These are phyloP conservation scores for Lentinula raphanica DNA, from an alignment of 768 basidiomycete species.

Conservation along the genomic window DNA sequence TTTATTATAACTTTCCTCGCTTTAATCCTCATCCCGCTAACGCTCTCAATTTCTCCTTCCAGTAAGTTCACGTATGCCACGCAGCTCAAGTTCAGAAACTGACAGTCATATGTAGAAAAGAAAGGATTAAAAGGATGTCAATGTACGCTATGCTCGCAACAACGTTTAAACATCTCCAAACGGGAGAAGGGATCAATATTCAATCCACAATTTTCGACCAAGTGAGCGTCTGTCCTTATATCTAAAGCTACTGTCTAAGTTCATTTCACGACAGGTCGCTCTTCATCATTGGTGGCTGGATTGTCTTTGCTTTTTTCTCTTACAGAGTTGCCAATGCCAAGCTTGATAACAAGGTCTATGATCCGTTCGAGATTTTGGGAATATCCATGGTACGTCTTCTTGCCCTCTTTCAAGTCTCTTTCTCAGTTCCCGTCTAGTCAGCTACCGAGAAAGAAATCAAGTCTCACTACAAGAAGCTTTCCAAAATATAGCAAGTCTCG, in stretches of 20 bases:
- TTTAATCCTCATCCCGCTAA: conserved; percentile 75
- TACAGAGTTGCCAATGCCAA: conserved; percentile 57
- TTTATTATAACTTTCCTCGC: conserved; percentile 88
- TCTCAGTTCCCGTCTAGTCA: not conserved
- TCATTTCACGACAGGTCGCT: conserved; percentile 39
- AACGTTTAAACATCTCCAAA: conserved; percentile 40
- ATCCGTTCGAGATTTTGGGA: conserved; percentile 93
- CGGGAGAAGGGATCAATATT: conserved; percentile 42
- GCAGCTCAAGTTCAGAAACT: conserved; percentile 3
- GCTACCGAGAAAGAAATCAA: conserved; percentile 88
- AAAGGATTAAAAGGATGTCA: conserved; percentile 46
- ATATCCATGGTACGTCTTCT: conserved; percentile 55
- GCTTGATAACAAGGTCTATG: conserved; percentile 69
- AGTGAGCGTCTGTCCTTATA: conserved; percentile 31
- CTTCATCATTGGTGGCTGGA: conserved; percentile 70
- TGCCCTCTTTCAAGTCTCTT: not conserved
- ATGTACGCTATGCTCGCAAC: conserved; percentile 57
- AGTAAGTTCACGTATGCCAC: conserved; percentile 33
- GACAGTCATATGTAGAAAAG: conserved; percentile 24
- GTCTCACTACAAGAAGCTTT: conserved; percentile 89
- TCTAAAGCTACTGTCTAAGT: not conserved
- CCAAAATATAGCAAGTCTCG: conserved; percentile 67
- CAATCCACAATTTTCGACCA: conserved; percentile 42
- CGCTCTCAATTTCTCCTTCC: conserved; percentile 49
- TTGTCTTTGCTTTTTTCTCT: conserved; percentile 57